Base-by-base conservation (phyloP, 1,139 yeast genomes). In the Hanseniaspora sp. region DNA sequence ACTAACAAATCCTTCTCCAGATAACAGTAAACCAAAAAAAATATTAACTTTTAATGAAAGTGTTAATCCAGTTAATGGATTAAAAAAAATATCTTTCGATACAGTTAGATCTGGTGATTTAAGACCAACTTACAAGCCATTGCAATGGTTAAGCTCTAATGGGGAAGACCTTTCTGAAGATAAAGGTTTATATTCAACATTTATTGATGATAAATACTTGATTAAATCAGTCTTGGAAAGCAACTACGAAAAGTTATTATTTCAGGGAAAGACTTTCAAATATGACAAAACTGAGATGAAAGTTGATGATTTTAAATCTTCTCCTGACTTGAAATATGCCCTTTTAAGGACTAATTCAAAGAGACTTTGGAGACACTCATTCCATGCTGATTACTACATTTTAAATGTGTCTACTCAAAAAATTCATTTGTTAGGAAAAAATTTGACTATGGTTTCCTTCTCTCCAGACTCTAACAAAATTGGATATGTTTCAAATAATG, bases 321-420 rank as follows among this genome's bases (percentile, higher is more conserved):
- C 87, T 29, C 86, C 88, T 33, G 77, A 83, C 66, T 72, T 83
- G 63, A 65, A 70, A 41, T 71, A 68, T 59, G 83, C 85, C 0
- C 62, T 83, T 38, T 67, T 84, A 41, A 74, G 61, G 70, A 84
- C 60, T 72, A 81, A 86, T 61, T 63, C 72, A 17, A 72, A 76
- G 33, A 74, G 78, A 58, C 79, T 82, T 63, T 92, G 95, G 88
- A 77, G 98, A 62, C 95, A 88, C 64, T 92, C 96, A 1, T 72
- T 82, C 1, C 75, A 74, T 59, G 85, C 86, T 0, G 64, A 76
- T 15, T 88, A 81, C 66, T 92, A 95, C 86, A 60, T 83, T 2
- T 69, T 75, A 53, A 76, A 80, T 59, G 63, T 76, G 34, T 66
- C 61, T 0, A 55, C 67, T 6, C 58, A 65, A 74, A 59, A 71